Base-by-base conservation (phyloP, 495 filamentous ascomycete genomes). In the Xylaria telfairii region DNA sequence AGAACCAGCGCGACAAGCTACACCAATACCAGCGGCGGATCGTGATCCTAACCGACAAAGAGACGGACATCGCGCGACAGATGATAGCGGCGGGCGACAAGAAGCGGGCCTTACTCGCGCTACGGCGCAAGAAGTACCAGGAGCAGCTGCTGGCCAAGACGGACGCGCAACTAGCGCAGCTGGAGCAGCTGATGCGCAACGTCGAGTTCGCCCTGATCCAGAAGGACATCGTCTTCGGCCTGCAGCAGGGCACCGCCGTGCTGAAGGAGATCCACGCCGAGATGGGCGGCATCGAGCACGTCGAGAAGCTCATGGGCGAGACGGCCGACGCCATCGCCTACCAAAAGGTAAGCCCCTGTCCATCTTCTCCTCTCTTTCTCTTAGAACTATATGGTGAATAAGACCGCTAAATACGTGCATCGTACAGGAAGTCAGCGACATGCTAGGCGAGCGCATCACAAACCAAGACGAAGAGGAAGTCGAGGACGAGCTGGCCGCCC, bases 401-500 rank as follows among this genome's bases (percentile, higher is more conserved):
- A 32, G 12, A 28, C 30, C 21, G 42, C 41, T 53, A 32, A 62
- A 17, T 2, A 41, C 19, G 42, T 26, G 9, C 39, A 7, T 26
- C 37, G n/a, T 59, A 78, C 73, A 96, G 92, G 95, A 96, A 80
- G 86, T 99, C 71, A 95, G 90, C 79, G 93, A 96, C 53, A 93
- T 97, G 90, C 87, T 99, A 13, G 92, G 88, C 12, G 93, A 93
- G 2, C 85, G 88, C 71, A 91, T 98, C 82, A 93, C 92, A 46
- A 94, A 93, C 75, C 91, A 95, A 76, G 96, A 98, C 81, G 96
- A 98, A 79, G 96, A 98, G 71, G 96, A 98, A 76, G 96, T 98
- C 30, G 96, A 98, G 76, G 94, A 98, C 75, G 96, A 98, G 83
- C 81, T 99, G 72, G 93, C 92, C 59, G 90, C 87, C 24, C 82